Evolutionary conservation across 305 asterid species (phyloP), one percentile per base, ranked within the genome.

Genomic region (Ilex paraguariensis): DNA sequence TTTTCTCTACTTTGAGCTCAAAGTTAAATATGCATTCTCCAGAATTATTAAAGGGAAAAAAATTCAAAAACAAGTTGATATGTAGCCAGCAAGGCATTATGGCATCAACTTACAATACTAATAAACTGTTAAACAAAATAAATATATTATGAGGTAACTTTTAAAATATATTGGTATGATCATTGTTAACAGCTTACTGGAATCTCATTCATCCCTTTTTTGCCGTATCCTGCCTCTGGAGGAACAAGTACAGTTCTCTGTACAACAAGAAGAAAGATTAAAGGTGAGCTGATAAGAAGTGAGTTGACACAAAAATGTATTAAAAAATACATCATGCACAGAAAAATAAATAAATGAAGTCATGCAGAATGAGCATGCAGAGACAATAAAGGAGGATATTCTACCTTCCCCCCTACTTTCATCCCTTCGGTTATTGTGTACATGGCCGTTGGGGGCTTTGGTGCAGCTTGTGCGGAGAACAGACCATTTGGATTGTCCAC

Each of bases 401-500:
- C 31, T 71, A 89, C 98, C 98, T 92, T 89, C 55, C 98, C 98
- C 57, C 98, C 98, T 61, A 89, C 96, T 84, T 69, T 92, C 97
- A 92, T 92, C 46, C 98, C 98, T 84, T 92, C 95, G 10, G 93
- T 85, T 56, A 89, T 66, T 2, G 79, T 62, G 69, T 92, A 92
- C 95, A 92, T 73, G 65, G 90, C 97, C 65, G 77, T 88, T 3
- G 98, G 98, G 76, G 98, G 98, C 71, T 92, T 92, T 0, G 98
- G 95, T 31, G 98, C 84, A 55, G 98, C 98, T 68, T 92, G 97
- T 67, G 98, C 98, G 31, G 98, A 92, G 70, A 92, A 92, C 73
- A 92, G 71, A 63, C 98, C 98, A 50, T 92, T 92, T 54, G 97
- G 86, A 64, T 76, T 89, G 75, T 87, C 95, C 60, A 84, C 95